Percentiles rank a stretch among this genome's conserved stretches.
phyloP scores from a whole-genome alignment of 768 basidiomycete genomes.

The Podaxis sp. region DNA sequence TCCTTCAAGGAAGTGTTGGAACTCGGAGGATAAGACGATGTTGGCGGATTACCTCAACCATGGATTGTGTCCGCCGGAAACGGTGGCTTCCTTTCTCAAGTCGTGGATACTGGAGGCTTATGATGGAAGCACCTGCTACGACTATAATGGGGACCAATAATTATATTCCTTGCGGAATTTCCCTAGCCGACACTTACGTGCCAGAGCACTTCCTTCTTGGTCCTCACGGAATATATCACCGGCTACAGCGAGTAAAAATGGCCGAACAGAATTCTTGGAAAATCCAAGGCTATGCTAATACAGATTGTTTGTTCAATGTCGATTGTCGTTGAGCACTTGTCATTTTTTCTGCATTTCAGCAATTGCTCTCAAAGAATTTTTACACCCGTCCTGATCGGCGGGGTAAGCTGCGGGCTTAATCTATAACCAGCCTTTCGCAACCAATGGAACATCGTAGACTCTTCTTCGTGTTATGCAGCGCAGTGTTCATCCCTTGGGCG shows the following conservation, averaged over 20 bases:
- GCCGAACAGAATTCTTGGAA: background rate
- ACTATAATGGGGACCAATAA: too few species aligned
- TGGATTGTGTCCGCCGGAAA: background rate
- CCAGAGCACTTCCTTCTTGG: too few species aligned
- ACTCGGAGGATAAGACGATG: background rate
- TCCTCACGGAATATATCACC: too few species aligned
- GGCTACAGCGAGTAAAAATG: background rate
- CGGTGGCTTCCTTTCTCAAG: background rate
- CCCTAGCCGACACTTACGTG: too few species aligned
- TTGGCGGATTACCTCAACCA: background rate
- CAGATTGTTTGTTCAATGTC: background rate
- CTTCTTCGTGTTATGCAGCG: background rate
- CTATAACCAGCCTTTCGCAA: background rate
- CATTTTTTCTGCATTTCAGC: background rate
- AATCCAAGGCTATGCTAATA: background rate
- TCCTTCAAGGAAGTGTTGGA: background rate
- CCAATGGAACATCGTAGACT: background rate
- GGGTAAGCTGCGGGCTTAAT: background rate
- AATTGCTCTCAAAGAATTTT: background rate
- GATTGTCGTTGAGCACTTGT: background rate
- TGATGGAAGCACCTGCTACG: too few species aligned
- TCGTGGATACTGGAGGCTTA: background rate
- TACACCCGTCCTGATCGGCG: conserved; percentile 6
- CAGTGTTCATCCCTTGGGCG: background rate
- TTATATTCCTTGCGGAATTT: too few species aligned